phyloP scores from a whole-genome alignment of 192 early-diverging fungal species.

The Podochytrium sp. region DNA sequence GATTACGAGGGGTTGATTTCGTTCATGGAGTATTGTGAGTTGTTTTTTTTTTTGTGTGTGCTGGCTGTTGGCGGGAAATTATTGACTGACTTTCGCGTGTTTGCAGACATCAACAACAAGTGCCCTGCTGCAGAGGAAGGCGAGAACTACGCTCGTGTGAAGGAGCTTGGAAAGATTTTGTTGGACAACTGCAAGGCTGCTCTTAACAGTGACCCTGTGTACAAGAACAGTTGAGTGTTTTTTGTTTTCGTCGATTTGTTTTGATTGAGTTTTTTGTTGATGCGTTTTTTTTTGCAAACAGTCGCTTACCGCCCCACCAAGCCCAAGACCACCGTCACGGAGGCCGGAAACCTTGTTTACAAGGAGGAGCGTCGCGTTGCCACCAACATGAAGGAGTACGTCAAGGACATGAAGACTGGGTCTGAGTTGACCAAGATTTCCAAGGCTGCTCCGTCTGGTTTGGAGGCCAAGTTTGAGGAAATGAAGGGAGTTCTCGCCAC shows the following conservation, averaged over 20 bases:
- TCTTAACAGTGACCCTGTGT: slow-evolving; percentile 76
- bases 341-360: slow-evolving; percentile 83
- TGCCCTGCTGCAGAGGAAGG: slow-evolving; percentile 75
- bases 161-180: slow-evolving; percentile 78
- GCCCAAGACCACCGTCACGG: slow-evolving; percentile 79
- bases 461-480: slow-evolving; percentile 67
- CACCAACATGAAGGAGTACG: slow-evolving; percentile 92
- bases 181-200: slow-evolving; percentile 90
- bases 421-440: slow-evolving; percentile 46
- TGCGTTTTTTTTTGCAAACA: slow-evolving; percentile 20
- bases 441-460: slow-evolving; percentile 50
- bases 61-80: no score
- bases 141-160: slow-evolving; percentile 82
- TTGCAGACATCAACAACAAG: slow-evolving; percentile 80
- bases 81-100: no score
- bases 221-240: slow-evolving; percentile 66
- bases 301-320: slow-evolving; percentile 81
- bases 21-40: slow-evolving; percentile 91
- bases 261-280: not conserved
- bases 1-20: slow-evolving; percentile 63
- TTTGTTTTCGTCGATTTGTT: not conserved
- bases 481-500: slow-evolving; percentile 42
- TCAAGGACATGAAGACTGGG: slow-evolving; percentile 76
- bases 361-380: slow-evolving; percentile 81
- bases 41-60: no score